phyloP scores from a whole-genome alignment of 768 basidiomycete species.

The Suillus brevipes region DNA sequence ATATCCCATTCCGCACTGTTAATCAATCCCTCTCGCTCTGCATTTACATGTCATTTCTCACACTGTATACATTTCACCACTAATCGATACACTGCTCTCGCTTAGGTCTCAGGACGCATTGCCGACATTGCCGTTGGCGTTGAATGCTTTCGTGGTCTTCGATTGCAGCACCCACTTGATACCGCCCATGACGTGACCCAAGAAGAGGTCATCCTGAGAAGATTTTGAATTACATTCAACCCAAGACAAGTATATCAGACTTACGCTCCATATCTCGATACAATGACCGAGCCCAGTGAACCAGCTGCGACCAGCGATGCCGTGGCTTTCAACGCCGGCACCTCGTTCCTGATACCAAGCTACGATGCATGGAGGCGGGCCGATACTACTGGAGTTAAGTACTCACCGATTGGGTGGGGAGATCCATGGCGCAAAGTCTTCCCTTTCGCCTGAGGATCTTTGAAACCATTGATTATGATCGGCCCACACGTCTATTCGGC shows the following conservation, averaged over 20 bases:
- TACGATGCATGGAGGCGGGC: conserved; percentile 26
- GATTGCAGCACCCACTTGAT: conserved; percentile 72
- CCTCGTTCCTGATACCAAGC: conserved; percentile 86
- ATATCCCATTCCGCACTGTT: conserved; percentile 17
- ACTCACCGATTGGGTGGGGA: conserved; percentile 76
- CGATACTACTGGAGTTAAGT: neutral
- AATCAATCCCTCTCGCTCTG: conserved; percentile 15
- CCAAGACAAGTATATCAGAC: conserved; percentile 19
- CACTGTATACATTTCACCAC: conserved; percentile 28
- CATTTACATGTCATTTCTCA: conserved; percentile 26
- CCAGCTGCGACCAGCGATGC: conserved; percentile 71
- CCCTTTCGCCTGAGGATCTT: conserved; percentile 31
- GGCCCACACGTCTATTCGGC: neutral
- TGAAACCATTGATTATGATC: neutral
- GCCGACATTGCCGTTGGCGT: conserved; percentile 61
- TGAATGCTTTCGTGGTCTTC: conserved; percentile 70
- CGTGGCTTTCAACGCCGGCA: conserved; percentile 54
- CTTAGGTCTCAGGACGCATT: conserved; percentile 25
- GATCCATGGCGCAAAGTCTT: conserved; percentile 59
- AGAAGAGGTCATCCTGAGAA: conserved; percentile 62
- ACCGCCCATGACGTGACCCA: conserved; percentile 73
- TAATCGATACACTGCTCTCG: conserved; percentile 22
- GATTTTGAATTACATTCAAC: neutral
- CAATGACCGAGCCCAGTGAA: conserved; percentile 83
- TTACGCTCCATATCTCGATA: conserved; percentile 74